phyloP scores from a whole-genome alignment of 2,329 filamentous ascomycete genomes.

The Westerdykella aurantiaca region DNA sequence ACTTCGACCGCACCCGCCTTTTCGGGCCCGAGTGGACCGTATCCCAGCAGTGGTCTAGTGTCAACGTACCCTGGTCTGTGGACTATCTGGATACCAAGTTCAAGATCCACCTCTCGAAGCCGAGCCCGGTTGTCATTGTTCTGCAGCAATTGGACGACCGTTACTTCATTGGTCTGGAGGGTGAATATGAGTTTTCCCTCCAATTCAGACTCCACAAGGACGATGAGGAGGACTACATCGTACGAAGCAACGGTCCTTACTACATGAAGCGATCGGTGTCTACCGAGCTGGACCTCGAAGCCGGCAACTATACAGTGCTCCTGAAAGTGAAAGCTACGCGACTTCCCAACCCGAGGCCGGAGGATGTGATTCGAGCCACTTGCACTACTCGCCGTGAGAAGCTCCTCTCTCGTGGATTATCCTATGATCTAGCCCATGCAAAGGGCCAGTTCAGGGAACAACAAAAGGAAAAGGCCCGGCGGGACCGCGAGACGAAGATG shows the following conservation, averaged over 20 bases:
- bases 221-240: conserved; percentile 55
- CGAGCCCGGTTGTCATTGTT: conserved; percentile 53
- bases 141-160: conserved; percentile 56
- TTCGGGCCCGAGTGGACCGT: conserved; percentile 57
- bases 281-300: conserved; percentile 67
- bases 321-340: conserved; percentile 68
- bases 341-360: conserved; percentile 48
- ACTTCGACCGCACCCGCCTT: conserved; percentile 56
- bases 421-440: conserved; percentile 65
- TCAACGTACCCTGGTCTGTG: conserved; percentile 24
- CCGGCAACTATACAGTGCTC: conserved; percentile 68
- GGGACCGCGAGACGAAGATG: conserved; percentile 35
- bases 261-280: conserved; percentile 69
- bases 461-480: conserved; percentile 42
- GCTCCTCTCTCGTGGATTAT: conserved; percentile 62
- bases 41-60: conserved; percentile 56
- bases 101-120: conserved; percentile 48
- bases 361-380: conserved; percentile 61
- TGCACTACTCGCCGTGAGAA: conserved; percentile 65
- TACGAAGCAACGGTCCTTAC: conserved; percentile 51
- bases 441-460: conserved; percentile 55
- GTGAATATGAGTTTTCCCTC: conserved; percentile 53
- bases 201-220: conserved; percentile 57
- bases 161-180: conserved; percentile 55
- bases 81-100: conserved; percentile 40